Conservation (phyloP, 2,329 filamentous ascomycete species). For the Aphanocladium album region DNA sequence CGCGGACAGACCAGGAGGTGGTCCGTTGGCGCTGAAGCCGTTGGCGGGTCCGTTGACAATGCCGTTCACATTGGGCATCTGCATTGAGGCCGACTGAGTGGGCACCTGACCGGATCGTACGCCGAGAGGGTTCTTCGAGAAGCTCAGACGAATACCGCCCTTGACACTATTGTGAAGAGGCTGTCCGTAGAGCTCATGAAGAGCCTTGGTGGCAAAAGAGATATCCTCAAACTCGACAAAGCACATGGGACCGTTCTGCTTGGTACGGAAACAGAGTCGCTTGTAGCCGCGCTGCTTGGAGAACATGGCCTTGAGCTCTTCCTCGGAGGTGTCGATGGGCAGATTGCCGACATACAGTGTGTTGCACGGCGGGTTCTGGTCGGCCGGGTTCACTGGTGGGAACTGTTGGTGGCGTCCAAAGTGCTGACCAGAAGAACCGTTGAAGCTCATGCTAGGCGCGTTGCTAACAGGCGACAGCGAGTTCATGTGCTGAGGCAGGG, state of each 20-base stretch:
- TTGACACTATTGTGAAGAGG: constrained; percentile 87
- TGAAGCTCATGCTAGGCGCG: constrained; percentile 25
- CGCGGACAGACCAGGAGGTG: constrained; percentile 73
- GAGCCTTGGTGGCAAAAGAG: constrained; percentile 82
- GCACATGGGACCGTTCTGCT: constrained; percentile 95
- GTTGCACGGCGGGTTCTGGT: constrained; percentile 96
- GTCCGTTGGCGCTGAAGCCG: constrained; percentile 66
- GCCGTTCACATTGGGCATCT: constrained; percentile 53
- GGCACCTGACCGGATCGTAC: constrained; percentile 73
- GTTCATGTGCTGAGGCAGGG: constrained; percentile 44
- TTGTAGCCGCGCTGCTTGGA: constrained; percentile 93
- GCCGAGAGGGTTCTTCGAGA: constrained; percentile 94
- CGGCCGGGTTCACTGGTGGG: constrained; percentile 86
- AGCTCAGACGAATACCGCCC: constrained; percentile 90
- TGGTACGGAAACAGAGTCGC: constrained; percentile 88
- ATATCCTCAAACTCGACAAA: constrained; percentile 98
- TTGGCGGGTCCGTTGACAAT: constrained; percentile 36
- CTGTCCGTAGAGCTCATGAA: constrained; percentile 84
- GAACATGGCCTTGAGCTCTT: constrained; percentile 91
- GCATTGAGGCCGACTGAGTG: constrained; percentile 32
- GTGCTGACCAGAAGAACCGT: constrained; percentile 39
- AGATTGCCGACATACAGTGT: constrained; percentile 97
- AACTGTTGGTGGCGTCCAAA: constrained; percentile 63
- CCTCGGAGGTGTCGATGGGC: constrained; percentile 86
- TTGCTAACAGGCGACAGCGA: constrained; percentile 53